phyloP scores from a whole-genome alignment of 1,284 basidiomycete genomes.

The Melanopsichium pennsylvanicum region DNA sequence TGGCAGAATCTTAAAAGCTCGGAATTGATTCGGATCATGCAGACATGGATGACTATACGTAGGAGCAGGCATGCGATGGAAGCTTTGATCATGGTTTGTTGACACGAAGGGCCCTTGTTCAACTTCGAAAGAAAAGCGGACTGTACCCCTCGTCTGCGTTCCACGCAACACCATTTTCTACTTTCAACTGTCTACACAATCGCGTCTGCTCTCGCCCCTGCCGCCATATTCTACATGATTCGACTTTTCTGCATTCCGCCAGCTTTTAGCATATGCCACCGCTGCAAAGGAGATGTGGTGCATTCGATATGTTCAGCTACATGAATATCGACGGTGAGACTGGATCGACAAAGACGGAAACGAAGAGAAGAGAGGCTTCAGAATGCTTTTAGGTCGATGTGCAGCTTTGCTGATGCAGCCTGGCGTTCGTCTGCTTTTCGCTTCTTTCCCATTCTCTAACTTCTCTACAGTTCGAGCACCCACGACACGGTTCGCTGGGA shows the following conservation, averaged over 20 bases:
- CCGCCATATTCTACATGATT: no score
- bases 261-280: not conserved
- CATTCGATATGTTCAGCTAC: not conserved
- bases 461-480: constrained; percentile 62
- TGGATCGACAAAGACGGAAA: constrained; percentile 15
- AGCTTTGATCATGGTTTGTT: not conserved
- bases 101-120: not conserved
- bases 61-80: not conserved
- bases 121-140: no score
- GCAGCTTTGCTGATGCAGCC: constrained; percentile 56
- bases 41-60: not conserved
- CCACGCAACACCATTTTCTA: constrained; percentile 3
- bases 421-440: constrained; percentile 48
- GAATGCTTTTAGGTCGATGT: constrained; percentile 55
- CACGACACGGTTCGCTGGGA: constrained; percentile 65
- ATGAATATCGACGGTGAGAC: not conserved
- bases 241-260: not conserved
- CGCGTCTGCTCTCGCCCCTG: no score
- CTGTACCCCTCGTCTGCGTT: not conserved
- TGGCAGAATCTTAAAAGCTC: no score
- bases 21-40: not conserved
- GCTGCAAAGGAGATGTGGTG: constrained; percentile 1
- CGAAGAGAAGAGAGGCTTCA: constrained; percentile 27
- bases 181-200: not conserved
- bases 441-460: constrained; percentile 30